Conservation (phyloP, 352 stramenopile species). For the Phytophthora chlamydospora region DNA sequence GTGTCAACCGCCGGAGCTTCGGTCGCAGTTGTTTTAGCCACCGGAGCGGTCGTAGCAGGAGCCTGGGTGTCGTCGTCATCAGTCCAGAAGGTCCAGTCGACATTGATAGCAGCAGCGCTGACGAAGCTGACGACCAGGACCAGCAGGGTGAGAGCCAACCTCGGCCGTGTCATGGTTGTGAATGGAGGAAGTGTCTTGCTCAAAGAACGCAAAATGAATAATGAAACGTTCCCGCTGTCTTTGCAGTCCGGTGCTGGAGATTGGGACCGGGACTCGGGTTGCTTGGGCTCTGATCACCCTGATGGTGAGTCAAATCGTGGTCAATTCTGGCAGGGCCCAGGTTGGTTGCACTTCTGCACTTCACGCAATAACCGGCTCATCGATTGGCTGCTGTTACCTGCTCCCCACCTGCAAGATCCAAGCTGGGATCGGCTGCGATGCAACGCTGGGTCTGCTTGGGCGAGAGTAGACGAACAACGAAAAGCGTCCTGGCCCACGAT, state of each 20-base stretch:
- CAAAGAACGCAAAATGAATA: conserved; percentile 31
- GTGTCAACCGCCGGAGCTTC: conserved; percentile 3
- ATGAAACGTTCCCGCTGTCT: conserved; percentile 10
- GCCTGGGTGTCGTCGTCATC: conserved; percentile 19
- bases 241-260: conserved; percentile 23
- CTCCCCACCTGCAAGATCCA: conserved; percentile 18
- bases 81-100: conserved; percentile 36
- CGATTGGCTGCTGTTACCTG: conserved; percentile 19
- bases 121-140: conserved; percentile 26
- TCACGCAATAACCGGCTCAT: conserved; percentile 14
- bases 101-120: not conserved
- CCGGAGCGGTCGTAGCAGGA: not conserved
- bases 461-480: conserved; percentile 36
- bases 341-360: conserved; percentile 33
- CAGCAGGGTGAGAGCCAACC: conserved; percentile 22
- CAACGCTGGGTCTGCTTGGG: conserved; percentile 34
- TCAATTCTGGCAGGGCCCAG: conserved; percentile 2
- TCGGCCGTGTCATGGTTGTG: conserved; percentile 20
- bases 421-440: conserved; percentile 26
- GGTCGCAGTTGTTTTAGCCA: not conserved
- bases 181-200: conserved; percentile 9
- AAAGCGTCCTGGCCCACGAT: conserved; percentile 12
- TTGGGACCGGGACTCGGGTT: conserved; percentile 21
- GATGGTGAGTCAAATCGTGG: conserved; percentile 35
- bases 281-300: conserved; percentile 24